Conservation (phyloP, 1,284 basidiomycete species). For the Malassezia restricta region DNA sequence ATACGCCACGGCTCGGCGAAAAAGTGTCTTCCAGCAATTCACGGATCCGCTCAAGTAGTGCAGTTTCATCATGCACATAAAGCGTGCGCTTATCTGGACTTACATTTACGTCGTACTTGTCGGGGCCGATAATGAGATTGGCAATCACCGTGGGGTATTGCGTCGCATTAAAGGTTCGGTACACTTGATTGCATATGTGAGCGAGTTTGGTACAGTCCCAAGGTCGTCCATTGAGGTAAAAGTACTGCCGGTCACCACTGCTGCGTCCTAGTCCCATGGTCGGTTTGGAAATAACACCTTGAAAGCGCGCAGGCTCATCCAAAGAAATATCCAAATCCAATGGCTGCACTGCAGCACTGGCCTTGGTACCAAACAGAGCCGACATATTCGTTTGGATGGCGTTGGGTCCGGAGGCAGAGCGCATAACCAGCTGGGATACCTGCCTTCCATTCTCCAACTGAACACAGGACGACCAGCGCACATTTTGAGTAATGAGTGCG, state of each 20-base stretch:
- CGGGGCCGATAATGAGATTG: conserved; percentile 68
- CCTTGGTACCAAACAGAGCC: conserved; percentile 73
- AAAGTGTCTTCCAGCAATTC: conserved; percentile 58
- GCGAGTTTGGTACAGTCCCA: conserved; percentile 53
- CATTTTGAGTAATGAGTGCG: conserved; percentile 60
- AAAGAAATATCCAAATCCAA: conserved; percentile 51
- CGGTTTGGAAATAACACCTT: conserved; percentile 69
- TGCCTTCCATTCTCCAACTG: background rate
- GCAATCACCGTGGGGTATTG: conserved; percentile 63
- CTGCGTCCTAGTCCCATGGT: conserved; percentile 55
- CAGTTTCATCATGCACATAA: conserved; percentile 75
- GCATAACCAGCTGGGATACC: conserved; percentile 51
- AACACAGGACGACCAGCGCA: conserved; percentile 60
- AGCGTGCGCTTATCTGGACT: conserved; percentile 93
- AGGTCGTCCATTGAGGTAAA: conserved; percentile 85
- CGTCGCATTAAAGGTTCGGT: conserved; percentile 31
- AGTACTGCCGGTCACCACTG: conserved; percentile 72
- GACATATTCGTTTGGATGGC: conserved; percentile 57
- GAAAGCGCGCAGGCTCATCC: background rate
- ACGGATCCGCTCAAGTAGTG: conserved; percentile 66
- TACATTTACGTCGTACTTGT: conserved; percentile 84
- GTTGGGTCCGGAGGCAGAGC: conserved; percentile 43
- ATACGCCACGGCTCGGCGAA: conserved; percentile 60
- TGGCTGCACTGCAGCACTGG: conserved; percentile 62
- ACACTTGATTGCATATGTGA: conserved; percentile 39